phyloP scores from a whole-genome alignment of 2,329 filamentous ascomycete species.

The Aquanectria penicillioides region DNA sequence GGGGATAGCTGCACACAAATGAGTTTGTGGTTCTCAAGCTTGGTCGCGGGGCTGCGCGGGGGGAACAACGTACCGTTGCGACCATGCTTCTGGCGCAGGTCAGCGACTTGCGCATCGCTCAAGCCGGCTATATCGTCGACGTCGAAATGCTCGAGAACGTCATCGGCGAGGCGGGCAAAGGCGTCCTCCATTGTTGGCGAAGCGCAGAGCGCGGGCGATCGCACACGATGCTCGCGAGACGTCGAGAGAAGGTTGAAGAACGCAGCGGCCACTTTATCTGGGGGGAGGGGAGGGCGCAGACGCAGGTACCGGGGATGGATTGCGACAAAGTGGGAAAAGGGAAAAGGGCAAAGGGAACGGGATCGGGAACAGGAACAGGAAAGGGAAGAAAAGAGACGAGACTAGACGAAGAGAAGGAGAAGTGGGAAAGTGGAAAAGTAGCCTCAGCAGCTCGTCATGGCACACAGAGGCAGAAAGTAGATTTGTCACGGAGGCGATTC shows the following conservation, averaged over 20 bases:
- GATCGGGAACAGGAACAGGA: too few relatives aligned
- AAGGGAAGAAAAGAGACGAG: conserved; percentile 16
- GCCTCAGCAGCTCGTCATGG: conserved; percentile 42
- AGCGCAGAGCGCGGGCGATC: conserved; percentile 35
- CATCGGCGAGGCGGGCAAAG: conserved; percentile 65
- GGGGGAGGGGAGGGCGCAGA: conserved; percentile 9
- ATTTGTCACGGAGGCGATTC: conserved; percentile 44
- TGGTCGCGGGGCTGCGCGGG: conserved; percentile 22
- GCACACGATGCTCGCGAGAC: conserved; percentile 24
- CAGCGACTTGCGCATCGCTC: conserved; percentile 66
- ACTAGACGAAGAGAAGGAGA: conserved; percentile 25
- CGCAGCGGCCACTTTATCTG: neutral
- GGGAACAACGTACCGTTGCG: conserved; percentile 67
- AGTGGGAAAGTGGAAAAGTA: conserved; percentile 27
- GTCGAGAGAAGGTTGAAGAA: neutral
- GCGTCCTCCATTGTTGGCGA: conserved; percentile 67
- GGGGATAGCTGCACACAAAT: conserved; percentile 59
- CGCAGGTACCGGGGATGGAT: conserved; percentile 19
- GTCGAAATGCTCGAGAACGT: conserved; percentile 68
- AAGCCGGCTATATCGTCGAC: conserved; percentile 67
- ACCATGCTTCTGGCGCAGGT: conserved; percentile 67
- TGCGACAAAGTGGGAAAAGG: conserved; percentile 17
- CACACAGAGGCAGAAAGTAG: conserved; percentile 25
- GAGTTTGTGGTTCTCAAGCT: conserved; percentile 20
- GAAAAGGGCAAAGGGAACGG: conserved; percentile 18